Percentiles rank a stretch among this genome's conserved stretches.
Conservation (phyloP, 768 basidiomycete genomes). For the Rhodotorula kratochvilovae region DNA sequence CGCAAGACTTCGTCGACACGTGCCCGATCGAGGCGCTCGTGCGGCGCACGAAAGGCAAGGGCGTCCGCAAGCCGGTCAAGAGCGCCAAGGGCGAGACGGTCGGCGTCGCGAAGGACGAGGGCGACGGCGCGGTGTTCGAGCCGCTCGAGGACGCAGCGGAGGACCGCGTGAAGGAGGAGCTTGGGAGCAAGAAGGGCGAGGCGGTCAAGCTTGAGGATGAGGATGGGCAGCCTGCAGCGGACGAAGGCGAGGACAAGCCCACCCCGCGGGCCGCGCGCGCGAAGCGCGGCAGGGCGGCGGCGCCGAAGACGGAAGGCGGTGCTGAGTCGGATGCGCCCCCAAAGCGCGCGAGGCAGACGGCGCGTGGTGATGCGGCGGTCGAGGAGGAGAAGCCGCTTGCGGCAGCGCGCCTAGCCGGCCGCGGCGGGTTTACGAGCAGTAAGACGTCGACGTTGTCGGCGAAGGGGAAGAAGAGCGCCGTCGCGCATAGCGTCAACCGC, state of each 20-base stretch:
- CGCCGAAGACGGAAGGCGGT: not conserved
- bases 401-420: not conserved
- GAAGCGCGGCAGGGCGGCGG: not conserved
- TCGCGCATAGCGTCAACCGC: constrained; percentile 10
- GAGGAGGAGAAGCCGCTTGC: not conserved
- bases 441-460: not conserved
- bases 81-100: not conserved
- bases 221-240: not conserved
- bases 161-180: not conserved
- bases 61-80: constrained; percentile 3
- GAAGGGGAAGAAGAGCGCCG: not conserved
- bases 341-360: not conserved
- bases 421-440: not conserved
- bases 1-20: constrained; percentile 22
- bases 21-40: constrained; percentile 34
- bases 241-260: not conserved
- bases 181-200: not conserved
- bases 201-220: constrained; percentile 1
- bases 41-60: constrained; percentile 6
- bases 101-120: too few relatives aligned
- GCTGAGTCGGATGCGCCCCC: not conserved
- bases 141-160: not conserved
- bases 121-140: not conserved
- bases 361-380: not conserved
- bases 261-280: not conserved